Conservation (phyloP, 2,329 filamentous ascomycete genomes). For the Sarocladium strictum region DNA sequence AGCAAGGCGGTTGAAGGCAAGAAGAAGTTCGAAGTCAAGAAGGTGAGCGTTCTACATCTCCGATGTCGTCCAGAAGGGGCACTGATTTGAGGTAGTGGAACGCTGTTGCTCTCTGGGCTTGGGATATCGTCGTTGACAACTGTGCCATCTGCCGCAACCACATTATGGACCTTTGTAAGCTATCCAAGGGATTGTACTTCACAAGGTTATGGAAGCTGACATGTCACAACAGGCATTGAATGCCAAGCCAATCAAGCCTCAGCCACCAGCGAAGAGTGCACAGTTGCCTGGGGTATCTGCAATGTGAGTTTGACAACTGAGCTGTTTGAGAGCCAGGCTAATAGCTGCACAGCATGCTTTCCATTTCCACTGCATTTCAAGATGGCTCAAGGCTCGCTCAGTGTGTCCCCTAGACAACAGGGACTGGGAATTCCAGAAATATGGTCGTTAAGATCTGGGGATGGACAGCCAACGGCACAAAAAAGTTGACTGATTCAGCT, state of each 20-base stretch:
- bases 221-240: slow-evolving; percentile 67
- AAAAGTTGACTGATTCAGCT: background rate
- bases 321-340: slow-evolving; percentile 21
- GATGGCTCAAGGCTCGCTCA: slow-evolving; percentile 98
- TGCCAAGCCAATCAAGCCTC: slow-evolving; percentile 98
- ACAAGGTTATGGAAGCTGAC: slow-evolving; percentile 7
- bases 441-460: slow-evolving; percentile 57
- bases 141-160: slow-evolving; percentile 99
- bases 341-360: slow-evolving; percentile 74
- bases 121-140: slow-evolving; percentile 99
- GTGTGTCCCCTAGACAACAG: slow-evolving; percentile 96
- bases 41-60: slow-evolving; percentile 55
- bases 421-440: slow-evolving; percentile 99
- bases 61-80: background rate
- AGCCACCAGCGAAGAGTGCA: slow-evolving; percentile 95
- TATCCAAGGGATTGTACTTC: background rate
- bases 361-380: slow-evolving; percentile 98
- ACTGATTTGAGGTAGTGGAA: slow-evolving; percentile 67
- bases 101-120: slow-evolving; percentile 95
- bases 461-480: background rate
- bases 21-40: slow-evolving; percentile 98
- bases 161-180: slow-evolving; percentile 96
- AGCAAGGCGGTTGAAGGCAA: slow-evolving; percentile 58
- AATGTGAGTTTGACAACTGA: slow-evolving; percentile 61
- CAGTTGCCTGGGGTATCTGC: slow-evolving; percentile 98